Percentiles rank a stretch among this genome's conserved stretches.
phyloP scores from a whole-genome alignment of 768 basidiomycete species.

The Tulasnella sp. region DNA sequence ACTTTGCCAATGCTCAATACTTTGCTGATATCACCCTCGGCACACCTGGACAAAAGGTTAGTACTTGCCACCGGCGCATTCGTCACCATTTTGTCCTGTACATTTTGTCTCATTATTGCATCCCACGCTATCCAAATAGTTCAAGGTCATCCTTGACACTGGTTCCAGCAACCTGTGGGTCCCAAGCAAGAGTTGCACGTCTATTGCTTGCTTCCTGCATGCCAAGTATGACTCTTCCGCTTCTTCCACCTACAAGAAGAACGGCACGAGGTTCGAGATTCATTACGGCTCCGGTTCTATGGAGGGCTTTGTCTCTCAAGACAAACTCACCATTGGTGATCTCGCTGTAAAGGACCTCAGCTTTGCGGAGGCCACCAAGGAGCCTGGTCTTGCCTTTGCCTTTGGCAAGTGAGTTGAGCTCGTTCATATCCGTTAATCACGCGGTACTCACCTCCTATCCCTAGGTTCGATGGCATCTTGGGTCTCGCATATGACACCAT shows the following conservation, averaged over 20 bases:
- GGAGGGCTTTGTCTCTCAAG: slow-evolving; percentile 89
- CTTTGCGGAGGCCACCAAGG: slow-evolving; percentile 92
- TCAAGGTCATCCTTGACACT: slow-evolving; percentile 69
- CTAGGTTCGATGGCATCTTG: slow-evolving; percentile 87
- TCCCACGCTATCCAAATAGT: slow-evolving; percentile 30
- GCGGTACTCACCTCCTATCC: background rate
- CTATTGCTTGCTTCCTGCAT: slow-evolving; percentile 90
- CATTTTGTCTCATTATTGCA: background rate
- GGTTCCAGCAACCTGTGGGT: slow-evolving; percentile 77
- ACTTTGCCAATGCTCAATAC: slow-evolving; percentile 98
- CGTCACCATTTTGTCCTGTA: slow-evolving; percentile 12
- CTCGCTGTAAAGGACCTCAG: slow-evolving; percentile 58
- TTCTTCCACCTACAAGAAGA: slow-evolving; percentile 79
- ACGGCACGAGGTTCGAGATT: slow-evolving; percentile 80
- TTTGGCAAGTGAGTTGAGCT: slow-evolving; percentile 65
- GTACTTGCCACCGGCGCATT: slow-evolving; percentile 22
- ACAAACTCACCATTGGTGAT: slow-evolving; percentile 70
- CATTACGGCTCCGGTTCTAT: slow-evolving; percentile 94
- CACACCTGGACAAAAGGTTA: slow-evolving; percentile 64
- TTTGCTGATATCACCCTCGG: slow-evolving; percentile 79
- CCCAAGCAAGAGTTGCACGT: slow-evolving; percentile 64
- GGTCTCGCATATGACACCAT: slow-evolving; percentile 94
- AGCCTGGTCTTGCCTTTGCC: slow-evolving; percentile 94
- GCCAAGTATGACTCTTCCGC: slow-evolving; percentile 70
- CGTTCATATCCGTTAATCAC: background rate